Conservation (phyloP, 2,329 filamentous ascomycete genomes). For the Lecanosticta acicola region DNA sequence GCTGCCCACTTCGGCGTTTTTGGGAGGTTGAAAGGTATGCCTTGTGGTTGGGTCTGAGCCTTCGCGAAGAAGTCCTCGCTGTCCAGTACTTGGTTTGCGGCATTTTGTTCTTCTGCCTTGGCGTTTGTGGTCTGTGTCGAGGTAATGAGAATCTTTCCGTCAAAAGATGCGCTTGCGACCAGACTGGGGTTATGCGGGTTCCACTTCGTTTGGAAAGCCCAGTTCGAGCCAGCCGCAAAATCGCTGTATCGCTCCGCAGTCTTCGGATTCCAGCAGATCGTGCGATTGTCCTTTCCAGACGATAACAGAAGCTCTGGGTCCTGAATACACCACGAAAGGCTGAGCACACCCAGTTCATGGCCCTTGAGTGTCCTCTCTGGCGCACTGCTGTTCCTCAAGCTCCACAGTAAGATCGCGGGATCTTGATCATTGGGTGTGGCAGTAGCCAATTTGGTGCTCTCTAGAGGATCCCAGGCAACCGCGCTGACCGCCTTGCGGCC, state of each 20-base stretch:
- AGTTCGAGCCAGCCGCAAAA: conserved; percentile 97
- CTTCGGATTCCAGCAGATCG: conserved; percentile 92
- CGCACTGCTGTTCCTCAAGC: conserved; percentile 90
- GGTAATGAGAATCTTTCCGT: conserved; percentile 91
- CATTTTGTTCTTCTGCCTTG: conserved; percentile 57
- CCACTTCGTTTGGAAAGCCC: conserved; percentile 94
- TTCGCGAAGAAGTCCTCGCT: conserved; percentile 96
- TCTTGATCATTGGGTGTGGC: conserved; percentile 84
- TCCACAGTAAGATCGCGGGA: conserved; percentile 87
- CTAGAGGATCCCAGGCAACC: conserved; percentile 95
- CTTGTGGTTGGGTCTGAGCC: conserved; percentile 85
- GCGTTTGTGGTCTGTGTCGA: conserved; percentile 91
- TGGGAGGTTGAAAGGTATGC: conserved; percentile 76
- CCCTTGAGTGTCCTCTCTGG: conserved; percentile 82
- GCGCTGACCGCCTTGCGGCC: conserved; percentile 91
- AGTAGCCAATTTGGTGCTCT: conserved; percentile 85
- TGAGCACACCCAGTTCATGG: conserved; percentile 91
- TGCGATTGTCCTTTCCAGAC: conserved; percentile 93
- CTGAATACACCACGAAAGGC: conserved; percentile 90
- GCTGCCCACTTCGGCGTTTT: conserved; percentile 90
- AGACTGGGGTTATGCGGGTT: conserved; percentile 89
- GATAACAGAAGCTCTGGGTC: conserved; percentile 85
- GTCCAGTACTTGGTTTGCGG: conserved; percentile 63
- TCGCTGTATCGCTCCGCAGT: conserved; percentile 84
- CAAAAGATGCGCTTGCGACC: conserved; percentile 91